A percentile compares a stretch with the other conserved stretches of the same genome.
Conservation (phyloP, 2,329 filamentous ascomycete genomes). For the Helicocarpus griseus region DNA sequence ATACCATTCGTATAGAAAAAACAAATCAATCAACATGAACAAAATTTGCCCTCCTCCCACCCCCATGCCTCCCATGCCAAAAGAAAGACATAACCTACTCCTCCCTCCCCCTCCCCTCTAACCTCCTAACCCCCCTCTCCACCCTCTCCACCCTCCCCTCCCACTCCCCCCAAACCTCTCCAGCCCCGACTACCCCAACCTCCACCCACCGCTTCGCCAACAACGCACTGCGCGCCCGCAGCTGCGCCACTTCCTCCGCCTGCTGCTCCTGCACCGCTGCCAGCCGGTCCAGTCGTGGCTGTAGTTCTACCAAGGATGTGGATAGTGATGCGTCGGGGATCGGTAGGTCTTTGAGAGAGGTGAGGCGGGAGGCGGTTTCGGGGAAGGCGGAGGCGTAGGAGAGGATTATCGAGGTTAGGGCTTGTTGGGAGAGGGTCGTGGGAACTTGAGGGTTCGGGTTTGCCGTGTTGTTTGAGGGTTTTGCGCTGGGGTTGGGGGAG, state of each 20-base stretch:
- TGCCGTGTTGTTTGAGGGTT: conserved; percentile 14
- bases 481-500: background rate
- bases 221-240: conserved; percentile 34
- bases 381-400: conserved; percentile 38
- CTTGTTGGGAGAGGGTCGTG: conserved; percentile 25
- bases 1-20: too few species aligned
- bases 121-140: conserved; percentile 56
- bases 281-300: conserved; percentile 32
- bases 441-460: conserved; percentile 16
- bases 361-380: conserved; percentile 38
- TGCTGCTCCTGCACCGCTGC: conserved; percentile 29
- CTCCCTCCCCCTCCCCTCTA: conserved; percentile 48
- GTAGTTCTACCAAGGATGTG: conserved; percentile 31
- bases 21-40: background rate
- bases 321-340: conserved; percentile 35
- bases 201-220: conserved; percentile 65
- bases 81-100: conserved; percentile 28
- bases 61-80: background rate
- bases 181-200: conserved; percentile 56
- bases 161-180: conserved; percentile 60
- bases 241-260: conserved; percentile 29
- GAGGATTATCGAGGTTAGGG: conserved; percentile 33
- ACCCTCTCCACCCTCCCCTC: conserved; percentile 57
- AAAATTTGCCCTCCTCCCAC: background rate
- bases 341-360: conserved; percentile 39